Evolutionary conservation across 2,329 filamentous ascomycete species (phyloP).

Genomic region (Fusarium papillatum): DNA sequence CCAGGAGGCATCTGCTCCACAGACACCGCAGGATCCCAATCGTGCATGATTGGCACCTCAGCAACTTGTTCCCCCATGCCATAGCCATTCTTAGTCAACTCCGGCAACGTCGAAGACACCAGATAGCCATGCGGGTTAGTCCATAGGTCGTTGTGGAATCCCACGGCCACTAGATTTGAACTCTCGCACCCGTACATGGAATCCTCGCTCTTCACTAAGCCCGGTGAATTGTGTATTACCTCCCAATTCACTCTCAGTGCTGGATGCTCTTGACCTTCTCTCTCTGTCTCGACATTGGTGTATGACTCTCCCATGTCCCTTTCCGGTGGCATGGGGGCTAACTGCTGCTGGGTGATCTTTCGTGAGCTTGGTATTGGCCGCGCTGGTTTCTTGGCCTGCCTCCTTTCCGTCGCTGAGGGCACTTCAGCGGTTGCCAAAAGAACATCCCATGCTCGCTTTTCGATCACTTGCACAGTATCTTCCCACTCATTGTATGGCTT

Average conservation of each 20-base stretch:
- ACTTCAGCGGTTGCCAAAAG: slow-evolving; percentile 35
- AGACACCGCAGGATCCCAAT: neutral
- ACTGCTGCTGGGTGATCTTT: neutral
- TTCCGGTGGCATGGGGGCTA: neutral
- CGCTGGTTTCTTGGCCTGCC: neutral
- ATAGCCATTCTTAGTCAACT: neutral
- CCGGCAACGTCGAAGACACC: neutral
- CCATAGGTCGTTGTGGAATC: neutral
- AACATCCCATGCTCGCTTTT: slow-evolving; percentile 41
- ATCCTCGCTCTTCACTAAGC: neutral
- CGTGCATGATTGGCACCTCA: neutral
- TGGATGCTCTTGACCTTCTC: slow-evolving; percentile 1
- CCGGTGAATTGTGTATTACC: neutral
- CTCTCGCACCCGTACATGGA: neutral
- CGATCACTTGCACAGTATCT: slow-evolving; percentile 17
- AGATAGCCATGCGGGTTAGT: too few relatives aligned
- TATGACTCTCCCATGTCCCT: neutral
- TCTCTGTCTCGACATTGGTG: neutral
- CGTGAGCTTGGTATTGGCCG: neutral
- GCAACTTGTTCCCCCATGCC: neutral
- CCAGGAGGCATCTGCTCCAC: neutral
- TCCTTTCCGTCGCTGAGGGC: slow-evolving; percentile 17
- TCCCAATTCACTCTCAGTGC: slow-evolving; percentile 25
- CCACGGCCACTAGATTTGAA: neutral
- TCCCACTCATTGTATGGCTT: neutral